Conservation (phyloP, 495 filamentous ascomycete species). For the Apodospora peruviana region DNA sequence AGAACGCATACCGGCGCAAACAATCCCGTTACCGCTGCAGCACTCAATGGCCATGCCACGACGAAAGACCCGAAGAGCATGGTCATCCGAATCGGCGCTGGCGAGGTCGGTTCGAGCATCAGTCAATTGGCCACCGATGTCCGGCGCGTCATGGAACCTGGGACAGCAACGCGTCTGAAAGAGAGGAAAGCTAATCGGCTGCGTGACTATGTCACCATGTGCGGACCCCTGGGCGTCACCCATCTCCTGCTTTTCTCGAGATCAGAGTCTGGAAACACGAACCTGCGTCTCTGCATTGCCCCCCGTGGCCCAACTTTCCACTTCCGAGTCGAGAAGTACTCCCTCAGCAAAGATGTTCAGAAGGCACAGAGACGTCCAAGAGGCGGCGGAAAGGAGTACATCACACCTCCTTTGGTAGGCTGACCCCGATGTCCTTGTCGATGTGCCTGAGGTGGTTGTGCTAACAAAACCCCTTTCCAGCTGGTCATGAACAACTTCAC, state of each 20-base stretch:
- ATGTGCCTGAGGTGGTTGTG: too few relatives aligned
- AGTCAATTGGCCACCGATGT: slow-evolving; percentile 91
- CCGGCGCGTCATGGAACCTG: slow-evolving; percentile 88
- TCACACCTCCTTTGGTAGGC: slow-evolving; percentile 70
- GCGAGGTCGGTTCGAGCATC: slow-evolving; percentile 86
- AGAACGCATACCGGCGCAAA: slow-evolving; percentile 73
- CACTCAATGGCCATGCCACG: slow-evolving; percentile 31
- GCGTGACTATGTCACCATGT: slow-evolving; percentile 92
- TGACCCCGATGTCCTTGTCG: neutral
- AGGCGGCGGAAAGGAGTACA: slow-evolving; percentile 75
- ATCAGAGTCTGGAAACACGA: slow-evolving; percentile 84
- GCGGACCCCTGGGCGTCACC: slow-evolving; percentile 86
- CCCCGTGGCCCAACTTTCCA: slow-evolving; percentile 89
- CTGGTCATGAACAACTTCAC: slow-evolving; percentile 98
- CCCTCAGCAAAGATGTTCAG: slow-evolving; percentile 82
- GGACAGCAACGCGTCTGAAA: slow-evolving; percentile 79
- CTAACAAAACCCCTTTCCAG: too few relatives aligned
- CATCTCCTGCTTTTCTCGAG: slow-evolving; percentile 94
- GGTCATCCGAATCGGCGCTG: slow-evolving; percentile 95
- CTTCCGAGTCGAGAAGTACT: slow-evolving; percentile 95
- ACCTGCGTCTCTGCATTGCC: slow-evolving; percentile 81
- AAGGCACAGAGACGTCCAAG: slow-evolving; percentile 75
- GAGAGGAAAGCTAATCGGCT: slow-evolving; percentile 87
- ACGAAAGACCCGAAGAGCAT: slow-evolving; percentile 81
- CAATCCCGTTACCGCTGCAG: slow-evolving; percentile 45